A percentile compares a stretch with the other conserved stretches of the same genome.
Evolutionary conservation across 1,139 yeast species (phyloP).

Genomic region (Magnusiomyces suaveolens): DNA sequence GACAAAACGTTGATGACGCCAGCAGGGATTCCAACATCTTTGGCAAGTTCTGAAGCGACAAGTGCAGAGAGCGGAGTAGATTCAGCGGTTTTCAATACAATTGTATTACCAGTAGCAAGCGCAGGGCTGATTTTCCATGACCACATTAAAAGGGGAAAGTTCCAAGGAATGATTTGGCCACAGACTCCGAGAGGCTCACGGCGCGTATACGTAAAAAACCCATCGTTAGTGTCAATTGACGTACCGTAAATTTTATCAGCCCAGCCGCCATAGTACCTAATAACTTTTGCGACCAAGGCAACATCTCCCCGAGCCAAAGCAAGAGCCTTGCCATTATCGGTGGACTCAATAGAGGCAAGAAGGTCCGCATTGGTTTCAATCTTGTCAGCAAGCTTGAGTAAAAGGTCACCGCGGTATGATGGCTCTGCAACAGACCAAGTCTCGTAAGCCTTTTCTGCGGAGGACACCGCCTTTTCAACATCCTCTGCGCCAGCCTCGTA

Average conservation of each 20-base stretch:
- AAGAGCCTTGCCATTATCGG: conserved; percentile 74
- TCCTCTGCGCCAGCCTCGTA: conserved; percentile 59
- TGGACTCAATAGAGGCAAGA: conserved; percentile 63
- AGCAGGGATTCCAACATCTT: conserved; percentile 67
- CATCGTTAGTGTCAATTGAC: conserved; percentile 53
- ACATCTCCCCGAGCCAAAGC: conserved; percentile 50
- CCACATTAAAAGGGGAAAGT: conserved; percentile 64
- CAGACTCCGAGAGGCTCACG: conserved; percentile 79
- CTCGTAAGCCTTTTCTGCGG: conserved; percentile 63
- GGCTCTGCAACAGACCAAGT: conserved; percentile 38
- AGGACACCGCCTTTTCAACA: conserved; percentile 65
- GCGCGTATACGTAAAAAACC: conserved; percentile 65
- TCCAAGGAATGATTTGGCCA: conserved; percentile 68
- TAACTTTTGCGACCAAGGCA: conserved; percentile 46
- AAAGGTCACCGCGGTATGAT: conserved; percentile 39
- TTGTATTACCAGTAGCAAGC: conserved; percentile 68
- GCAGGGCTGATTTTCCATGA: conserved; percentile 83
- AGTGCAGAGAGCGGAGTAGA: conserved; percentile 71
- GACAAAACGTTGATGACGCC: conserved; percentile 69
- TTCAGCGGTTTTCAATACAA: conserved; percentile 68
- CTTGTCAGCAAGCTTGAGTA: conserved; percentile 44
- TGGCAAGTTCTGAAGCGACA: conserved; percentile 48
- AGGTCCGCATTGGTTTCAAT: conserved; percentile 42
- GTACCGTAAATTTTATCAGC: too few relatives aligned
- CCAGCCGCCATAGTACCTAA: conserved; percentile 71